Evolutionary conservation across 805 yeast genomes (phyloP), one percentile per base, ranked within the genome.

Genomic region (Kodamaea leandrae): DNA sequence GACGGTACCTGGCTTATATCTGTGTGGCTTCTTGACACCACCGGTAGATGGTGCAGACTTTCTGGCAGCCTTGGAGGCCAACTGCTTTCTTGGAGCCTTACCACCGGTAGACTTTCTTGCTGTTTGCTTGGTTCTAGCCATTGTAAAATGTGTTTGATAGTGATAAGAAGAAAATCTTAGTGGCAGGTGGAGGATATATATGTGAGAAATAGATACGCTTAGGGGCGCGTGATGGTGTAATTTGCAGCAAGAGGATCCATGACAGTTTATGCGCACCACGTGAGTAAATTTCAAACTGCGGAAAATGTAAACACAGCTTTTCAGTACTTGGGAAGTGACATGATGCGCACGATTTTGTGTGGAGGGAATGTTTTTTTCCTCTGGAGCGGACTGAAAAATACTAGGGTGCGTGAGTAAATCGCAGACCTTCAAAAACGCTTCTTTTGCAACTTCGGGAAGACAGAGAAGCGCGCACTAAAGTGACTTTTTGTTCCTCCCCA

Each of bases 1-100:
- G 61, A 85, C 93, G 63, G 93, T 86, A 82, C 96, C 96, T 74
- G 96, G 95, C 86, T 85, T 85, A 77, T 86, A 87, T 84, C 96
- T 86, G 82, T 86, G 95, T 51, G 93, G 93, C 71, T 85, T 85
- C 82, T 85, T 85, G 59, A 86, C 93, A 83, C 95, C 95, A 66
- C 93, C 93, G 48, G 89, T 77, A 41, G 87, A 77, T 80, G 95
- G 95, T 39, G 95, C 95, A 29, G 93, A 85, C 65, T 85, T 85
- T 84, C 95, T 85, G 51, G 95, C 95, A 58, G 93, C 95, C 76
- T 85, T 85, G 47, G 95, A 85, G 51, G 95, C 95, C 60, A 85
- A 75, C 71, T 85, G 95, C 72, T 85, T 86, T 85, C 95, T 85
- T 81, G 95, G 95, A 38, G 95, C 95, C 71, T 86, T 86, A 81